phyloP scores from a whole-genome alignment of 176 grass and related monocot species.

The Avena eriantha region DNA sequence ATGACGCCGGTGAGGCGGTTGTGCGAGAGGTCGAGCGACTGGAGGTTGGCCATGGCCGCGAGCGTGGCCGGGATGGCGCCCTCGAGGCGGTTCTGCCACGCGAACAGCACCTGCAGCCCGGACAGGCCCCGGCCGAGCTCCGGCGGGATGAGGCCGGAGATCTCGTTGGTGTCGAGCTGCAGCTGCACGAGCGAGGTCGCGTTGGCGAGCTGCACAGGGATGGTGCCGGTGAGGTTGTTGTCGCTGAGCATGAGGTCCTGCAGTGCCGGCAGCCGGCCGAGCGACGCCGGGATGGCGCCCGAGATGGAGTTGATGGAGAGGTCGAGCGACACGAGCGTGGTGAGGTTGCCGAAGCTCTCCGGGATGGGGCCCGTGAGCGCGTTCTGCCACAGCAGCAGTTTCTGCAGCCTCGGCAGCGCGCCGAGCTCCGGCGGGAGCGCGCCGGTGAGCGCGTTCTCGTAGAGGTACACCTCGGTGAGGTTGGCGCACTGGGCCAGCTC shows the following conservation, averaged over 20 bases:
- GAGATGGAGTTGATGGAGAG: conserved; percentile 97
- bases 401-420: conserved; percentile 58
- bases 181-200: conserved; percentile 76
- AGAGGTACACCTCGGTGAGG: conserved; percentile 86
- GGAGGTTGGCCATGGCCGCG: conserved; percentile 53
- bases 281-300: conserved; percentile 60
- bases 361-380: conserved; percentile 83
- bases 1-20: conserved; percentile 82
- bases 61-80: conserved; percentile 73
- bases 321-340: conserved; percentile 68
- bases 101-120: conserved; percentile 67
- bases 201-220: conserved; percentile 68
- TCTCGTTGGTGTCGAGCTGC: conserved; percentile 92
- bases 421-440: conserved; percentile 67
- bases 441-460: conserved; percentile 88
- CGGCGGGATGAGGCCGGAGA: conserved; percentile 83
- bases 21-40: conserved; percentile 89
- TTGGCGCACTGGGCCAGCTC: conserved; percentile 77
- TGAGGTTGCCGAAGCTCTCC: conserved; percentile 75
- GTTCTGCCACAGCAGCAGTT: conserved; percentile 97
- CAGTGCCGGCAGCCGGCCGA: conserved; percentile 59
- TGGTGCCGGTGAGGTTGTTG: conserved; percentile 91
- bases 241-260: conserved; percentile 97
- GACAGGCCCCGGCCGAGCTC: conserved; percentile 58
- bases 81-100: conserved; percentile 93